phyloP scores from a whole-genome alignment of 768 basidiomycete genomes.

The Termitomyces sp. region DNA sequence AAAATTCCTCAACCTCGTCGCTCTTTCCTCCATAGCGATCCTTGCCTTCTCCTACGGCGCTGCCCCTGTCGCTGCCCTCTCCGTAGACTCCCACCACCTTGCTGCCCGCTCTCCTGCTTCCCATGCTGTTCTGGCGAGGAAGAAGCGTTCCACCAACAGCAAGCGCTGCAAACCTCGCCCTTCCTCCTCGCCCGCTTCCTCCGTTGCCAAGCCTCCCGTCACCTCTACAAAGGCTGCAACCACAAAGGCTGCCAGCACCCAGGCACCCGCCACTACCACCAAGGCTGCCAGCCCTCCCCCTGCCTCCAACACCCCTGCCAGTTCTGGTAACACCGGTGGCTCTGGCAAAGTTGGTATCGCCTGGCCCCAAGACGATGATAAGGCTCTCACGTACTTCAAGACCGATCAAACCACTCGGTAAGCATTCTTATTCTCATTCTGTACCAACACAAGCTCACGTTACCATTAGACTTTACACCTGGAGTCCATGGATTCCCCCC shows the following conservation, averaged over 20 bases:
- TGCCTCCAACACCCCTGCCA: slow-evolving; percentile 5
- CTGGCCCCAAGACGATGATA: slow-evolving; percentile 60
- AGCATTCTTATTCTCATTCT: slow-evolving; percentile 11
- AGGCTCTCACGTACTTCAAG: slow-evolving; percentile 50
- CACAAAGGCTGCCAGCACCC: not conserved
- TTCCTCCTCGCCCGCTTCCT: slow-evolving; percentile 23
- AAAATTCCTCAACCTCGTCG: slow-evolving; percentile 57
- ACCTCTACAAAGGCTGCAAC: slow-evolving; percentile 11
- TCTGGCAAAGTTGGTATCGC: slow-evolving; percentile 58
- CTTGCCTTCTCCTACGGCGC: slow-evolving; percentile 49
- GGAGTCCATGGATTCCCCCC: slow-evolving; percentile 56
- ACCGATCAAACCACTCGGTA: slow-evolving; percentile 44
- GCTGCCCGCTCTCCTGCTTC: slow-evolving; percentile 44
- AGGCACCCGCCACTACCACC: slow-evolving; percentile 1
- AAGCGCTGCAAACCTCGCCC: slow-evolving; percentile 62
- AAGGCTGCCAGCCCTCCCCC: slow-evolving; percentile 12
- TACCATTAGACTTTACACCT: slow-evolving; percentile 54
- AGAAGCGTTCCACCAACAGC: slow-evolving; percentile 41
- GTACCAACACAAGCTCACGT: not conserved
- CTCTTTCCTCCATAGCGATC: slow-evolving; percentile 57
- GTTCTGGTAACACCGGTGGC: slow-evolving; percentile 21
- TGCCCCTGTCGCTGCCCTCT: slow-evolving; percentile 52
- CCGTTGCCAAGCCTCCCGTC: slow-evolving; percentile 17
- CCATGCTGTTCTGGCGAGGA: slow-evolving; percentile 49
- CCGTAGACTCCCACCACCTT: slow-evolving; percentile 35